phyloP scores from a whole-genome alignment of 2,329 filamentous ascomycete genomes.

The Aureobasidium subglaciale region DNA sequence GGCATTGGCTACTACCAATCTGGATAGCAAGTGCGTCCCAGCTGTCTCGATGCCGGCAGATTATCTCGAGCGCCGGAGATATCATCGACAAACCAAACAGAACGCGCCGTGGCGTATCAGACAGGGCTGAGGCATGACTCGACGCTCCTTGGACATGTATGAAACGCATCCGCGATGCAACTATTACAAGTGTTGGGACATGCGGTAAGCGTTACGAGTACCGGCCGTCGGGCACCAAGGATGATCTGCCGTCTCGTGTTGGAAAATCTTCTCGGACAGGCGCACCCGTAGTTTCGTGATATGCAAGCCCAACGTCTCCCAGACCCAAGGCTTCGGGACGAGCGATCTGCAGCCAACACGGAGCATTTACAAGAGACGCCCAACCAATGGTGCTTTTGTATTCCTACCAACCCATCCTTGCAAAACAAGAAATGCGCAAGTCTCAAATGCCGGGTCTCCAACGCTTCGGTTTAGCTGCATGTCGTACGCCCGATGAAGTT shows the following conservation, averaged over 20 bases:
- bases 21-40: neutral
- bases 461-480: slow-evolving; percentile 9
- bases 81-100: neutral
- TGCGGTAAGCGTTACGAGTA: neutral
- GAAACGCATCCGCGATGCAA: slow-evolving; percentile 10
- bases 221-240: neutral
- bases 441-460: neutral
- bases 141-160: neutral
- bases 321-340: neutral
- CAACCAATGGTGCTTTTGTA: neutral
- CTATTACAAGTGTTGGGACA: neutral
- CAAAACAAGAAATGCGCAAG: neutral
- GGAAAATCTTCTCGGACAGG: slow-evolving; percentile 1
- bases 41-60: neutral
- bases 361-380: neutral
- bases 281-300: slow-evolving; percentile 5
- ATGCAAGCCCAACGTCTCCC: neutral
- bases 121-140: neutral
- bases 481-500: neutral
- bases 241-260: slow-evolving; percentile 5
- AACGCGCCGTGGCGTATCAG: neutral
- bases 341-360: slow-evolving; percentile 5
- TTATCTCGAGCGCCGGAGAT: neutral
- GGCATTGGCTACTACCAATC: neutral
- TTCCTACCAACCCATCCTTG: neutral